Conservation (phyloP, 805 yeast genomes). For the Candida koratica region DNA sequence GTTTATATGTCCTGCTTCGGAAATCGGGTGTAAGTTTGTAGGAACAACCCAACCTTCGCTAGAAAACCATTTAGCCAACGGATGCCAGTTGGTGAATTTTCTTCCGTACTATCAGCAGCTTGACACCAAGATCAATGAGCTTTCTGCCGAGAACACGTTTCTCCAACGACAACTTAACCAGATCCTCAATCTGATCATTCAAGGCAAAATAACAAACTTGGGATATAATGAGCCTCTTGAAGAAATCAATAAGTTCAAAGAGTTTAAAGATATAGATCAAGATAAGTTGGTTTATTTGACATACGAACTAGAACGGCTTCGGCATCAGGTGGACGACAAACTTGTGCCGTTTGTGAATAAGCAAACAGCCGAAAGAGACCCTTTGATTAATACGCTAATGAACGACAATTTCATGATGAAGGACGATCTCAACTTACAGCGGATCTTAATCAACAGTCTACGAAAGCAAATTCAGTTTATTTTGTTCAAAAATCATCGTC, state of each 20-base stretch:
- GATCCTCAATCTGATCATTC: conserved; percentile 44
- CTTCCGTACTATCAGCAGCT: conserved; percentile 25
- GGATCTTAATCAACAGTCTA: conserved; percentile 41
- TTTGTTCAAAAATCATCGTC: conserved; percentile 39
- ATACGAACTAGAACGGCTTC: conserved; percentile 43
- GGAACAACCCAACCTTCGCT: conserved; percentile 34
- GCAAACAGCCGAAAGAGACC: conserved; percentile 25
- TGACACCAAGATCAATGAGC: conserved; percentile 21
- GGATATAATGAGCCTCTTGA: conserved; percentile 47
- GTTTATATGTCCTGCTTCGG: conserved; percentile 44
- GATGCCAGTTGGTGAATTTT: conserved; percentile 29
- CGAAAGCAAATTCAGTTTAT: conserved; percentile 51
- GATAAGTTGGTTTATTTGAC: conserved; percentile 30
- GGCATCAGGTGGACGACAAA: conserved; percentile 39
- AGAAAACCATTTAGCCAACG: conserved; percentile 31
- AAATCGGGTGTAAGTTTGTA: conserved; percentile 50
- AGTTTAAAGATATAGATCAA: conserved; percentile 19
- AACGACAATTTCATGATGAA: conserved; percentile 38
- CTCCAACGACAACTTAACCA: conserved; percentile 43
- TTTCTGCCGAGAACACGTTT: conserved; percentile 34
- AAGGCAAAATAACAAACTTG: conserved; percentile 48
- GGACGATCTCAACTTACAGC: conserved; percentile 46
- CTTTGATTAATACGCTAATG: conserved; percentile 28
- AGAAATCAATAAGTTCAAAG: conserved; percentile 34
- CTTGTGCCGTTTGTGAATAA: conserved; percentile 30